Conservation (phyloP, 208 protist genomes). For the Leishmania turanica region DNA sequence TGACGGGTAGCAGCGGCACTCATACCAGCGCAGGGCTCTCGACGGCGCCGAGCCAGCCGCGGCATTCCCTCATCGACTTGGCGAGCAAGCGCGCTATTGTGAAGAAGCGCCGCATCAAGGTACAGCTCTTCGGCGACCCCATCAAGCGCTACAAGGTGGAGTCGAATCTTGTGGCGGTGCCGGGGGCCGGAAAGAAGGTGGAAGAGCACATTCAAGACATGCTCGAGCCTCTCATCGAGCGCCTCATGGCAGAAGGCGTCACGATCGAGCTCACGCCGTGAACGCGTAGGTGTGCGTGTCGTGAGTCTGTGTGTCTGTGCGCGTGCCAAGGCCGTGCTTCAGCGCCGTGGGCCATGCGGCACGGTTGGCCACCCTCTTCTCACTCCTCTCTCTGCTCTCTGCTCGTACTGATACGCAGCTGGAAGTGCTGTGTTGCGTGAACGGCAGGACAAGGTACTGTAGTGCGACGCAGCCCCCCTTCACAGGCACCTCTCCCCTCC, state of each 20-base stretch:
- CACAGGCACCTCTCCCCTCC: neutral
- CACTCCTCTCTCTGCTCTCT: neutral
- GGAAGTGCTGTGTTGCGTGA: neutral
- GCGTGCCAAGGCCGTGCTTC: neutral
- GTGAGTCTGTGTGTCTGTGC: neutral
- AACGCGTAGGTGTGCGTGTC: neutral
- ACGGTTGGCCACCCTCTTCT: neutral
- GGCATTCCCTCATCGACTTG: conserved; percentile 57
- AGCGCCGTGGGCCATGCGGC: neutral
- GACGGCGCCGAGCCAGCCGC: conserved; percentile 3
- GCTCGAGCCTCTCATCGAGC: conserved; percentile 80
- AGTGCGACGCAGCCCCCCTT: neutral
- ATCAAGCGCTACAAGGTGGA: conserved; percentile 79
- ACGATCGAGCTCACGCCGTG: conserved; percentile 33
- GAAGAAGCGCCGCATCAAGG: conserved; percentile 53
- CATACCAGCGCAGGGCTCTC: neutral
- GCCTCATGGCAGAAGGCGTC: conserved; percentile 84
- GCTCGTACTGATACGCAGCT: neutral
- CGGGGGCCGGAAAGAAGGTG: conserved; percentile 73
- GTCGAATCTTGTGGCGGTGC: conserved; percentile 83
- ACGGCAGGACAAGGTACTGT: too few relatives aligned
- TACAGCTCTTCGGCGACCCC: conserved; percentile 87
- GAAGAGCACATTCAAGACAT: conserved; percentile 75
- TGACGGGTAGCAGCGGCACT: neutral
- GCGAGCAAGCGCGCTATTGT: conserved; percentile 51